Conservation (phyloP, 805 yeast species). For the Wickerhamiella sorbophila region DNA sequence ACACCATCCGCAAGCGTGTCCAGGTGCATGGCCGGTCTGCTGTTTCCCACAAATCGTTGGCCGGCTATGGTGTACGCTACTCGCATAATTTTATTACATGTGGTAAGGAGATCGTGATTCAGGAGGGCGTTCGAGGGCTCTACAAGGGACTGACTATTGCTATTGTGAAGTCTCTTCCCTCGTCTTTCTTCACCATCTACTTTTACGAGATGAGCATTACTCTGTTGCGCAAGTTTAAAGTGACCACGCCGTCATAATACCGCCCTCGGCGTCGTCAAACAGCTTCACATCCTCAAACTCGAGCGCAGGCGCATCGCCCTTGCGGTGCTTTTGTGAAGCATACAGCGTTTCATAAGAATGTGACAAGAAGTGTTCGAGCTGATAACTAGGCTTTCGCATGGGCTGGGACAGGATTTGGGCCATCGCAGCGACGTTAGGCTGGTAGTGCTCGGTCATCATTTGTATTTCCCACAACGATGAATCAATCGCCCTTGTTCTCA, state of each 20-base stretch:
- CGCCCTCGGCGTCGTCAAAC: slow-evolving; percentile 13
- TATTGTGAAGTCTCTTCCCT: slow-evolving; percentile 63
- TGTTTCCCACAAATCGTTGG: slow-evolving; percentile 3
- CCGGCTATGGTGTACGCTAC: slow-evolving; percentile 16
- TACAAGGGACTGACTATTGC: slow-evolving; percentile 66
- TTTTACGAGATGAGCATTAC: slow-evolving; percentile 37
- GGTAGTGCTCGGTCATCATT: slow-evolving; percentile 68
- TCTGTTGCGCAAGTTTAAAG: slow-evolving; percentile 10
- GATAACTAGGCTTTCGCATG: slow-evolving; percentile 66
- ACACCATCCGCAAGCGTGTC: slow-evolving; percentile 61
- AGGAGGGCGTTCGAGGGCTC: slow-evolving; percentile 53
- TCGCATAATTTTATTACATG: slow-evolving; percentile 18
- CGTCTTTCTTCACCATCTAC: slow-evolving; percentile 46
- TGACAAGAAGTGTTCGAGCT: slow-evolving; percentile 87
- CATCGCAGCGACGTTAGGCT: slow-evolving; percentile 86
- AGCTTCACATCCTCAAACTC: slow-evolving; percentile 34
- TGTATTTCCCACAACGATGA: slow-evolving; percentile 91
- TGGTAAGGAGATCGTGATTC: slow-evolving; percentile 29
- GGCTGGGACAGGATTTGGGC: slow-evolving; percentile 85
- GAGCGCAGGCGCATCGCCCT: slow-evolving; percentile 40
- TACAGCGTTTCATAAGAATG: slow-evolving; percentile 70
- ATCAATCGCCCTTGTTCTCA: slow-evolving; percentile 59
- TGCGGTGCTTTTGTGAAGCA: slow-evolving; percentile 31
- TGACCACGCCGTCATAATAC: not conserved
- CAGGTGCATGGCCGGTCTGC: slow-evolving; percentile 40